Evolutionary conservation across 2,329 filamentous ascomycete genomes (phyloP).

Genomic region (Trichoderma polysporum): DNA sequence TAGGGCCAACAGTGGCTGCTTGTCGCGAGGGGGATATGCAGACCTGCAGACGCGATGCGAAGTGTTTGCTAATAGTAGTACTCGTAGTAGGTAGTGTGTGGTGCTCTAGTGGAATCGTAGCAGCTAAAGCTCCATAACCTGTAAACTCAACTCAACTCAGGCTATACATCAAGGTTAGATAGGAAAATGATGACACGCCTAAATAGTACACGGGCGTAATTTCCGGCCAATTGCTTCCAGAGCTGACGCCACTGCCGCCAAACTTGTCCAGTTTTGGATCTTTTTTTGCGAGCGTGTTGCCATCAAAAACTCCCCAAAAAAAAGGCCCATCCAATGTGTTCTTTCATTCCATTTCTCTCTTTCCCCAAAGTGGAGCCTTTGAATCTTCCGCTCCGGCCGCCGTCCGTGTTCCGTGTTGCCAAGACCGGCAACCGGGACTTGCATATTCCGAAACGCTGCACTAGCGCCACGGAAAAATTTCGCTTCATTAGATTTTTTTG

Average conservation of each 20-base stretch:
- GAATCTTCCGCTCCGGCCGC: conserved; percentile 22
- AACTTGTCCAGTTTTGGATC: too few species aligned
- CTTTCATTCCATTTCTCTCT: neutral
- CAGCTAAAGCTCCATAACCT: too few species aligned
- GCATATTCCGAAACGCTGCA: conserved; percentile 37
- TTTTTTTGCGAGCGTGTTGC: too few species aligned
- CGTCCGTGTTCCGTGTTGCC: conserved; percentile 24
- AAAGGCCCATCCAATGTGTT: too few species aligned
- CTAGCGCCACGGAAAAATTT: conserved; percentile 28
- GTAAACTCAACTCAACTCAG: too few species aligned
- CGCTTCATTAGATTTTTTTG: conserved; percentile 27
- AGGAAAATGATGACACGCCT: neutral
- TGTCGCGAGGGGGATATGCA: neutral
- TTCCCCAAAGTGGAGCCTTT: conserved; percentile 21
- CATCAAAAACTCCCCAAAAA: neutral
- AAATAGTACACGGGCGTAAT: too few species aligned
- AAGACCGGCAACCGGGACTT: conserved; percentile 29
- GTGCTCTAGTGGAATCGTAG: too few species aligned
- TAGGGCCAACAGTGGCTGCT: neutral
- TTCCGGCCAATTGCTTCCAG: too few species aligned
- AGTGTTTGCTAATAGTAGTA: neutral
- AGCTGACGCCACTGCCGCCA: too few species aligned
- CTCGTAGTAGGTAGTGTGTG: too few species aligned
- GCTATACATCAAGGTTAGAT: too few species aligned
- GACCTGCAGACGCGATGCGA: neutral